Evolutionary conservation across 257 asterid species (phyloP).

Genomic region (Gentiana straminea): DNA sequence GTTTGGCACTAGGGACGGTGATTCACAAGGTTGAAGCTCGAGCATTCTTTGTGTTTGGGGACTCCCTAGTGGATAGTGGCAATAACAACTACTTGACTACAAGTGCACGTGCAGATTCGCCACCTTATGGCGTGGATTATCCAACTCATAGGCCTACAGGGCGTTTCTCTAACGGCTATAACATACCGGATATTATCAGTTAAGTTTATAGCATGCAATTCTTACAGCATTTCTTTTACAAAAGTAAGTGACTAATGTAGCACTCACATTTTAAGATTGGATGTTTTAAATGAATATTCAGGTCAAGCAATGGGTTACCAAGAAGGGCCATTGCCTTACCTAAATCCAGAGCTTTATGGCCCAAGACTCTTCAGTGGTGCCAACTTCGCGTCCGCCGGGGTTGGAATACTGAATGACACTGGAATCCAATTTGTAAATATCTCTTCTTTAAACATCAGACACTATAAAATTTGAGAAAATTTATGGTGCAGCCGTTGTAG

Average conservation of each 20-base stretch:
- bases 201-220: slow-evolving; percentile 2
- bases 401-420: slow-evolving; percentile 75
- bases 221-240: too few species aligned
- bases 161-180: slow-evolving; percentile 42
- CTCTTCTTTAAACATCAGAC: neutral
- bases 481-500: too few species aligned
- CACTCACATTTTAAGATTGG: neutral
- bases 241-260: too few species aligned
- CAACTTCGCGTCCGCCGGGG: slow-evolving; percentile 82
- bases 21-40: slow-evolving; percentile 13
- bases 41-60: slow-evolving; percentile 38
- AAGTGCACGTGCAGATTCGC: slow-evolving; percentile 35
- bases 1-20: slow-evolving; percentile 1
- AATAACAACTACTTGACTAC: slow-evolving; percentile 36
- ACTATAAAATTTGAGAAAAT: too few species aligned
- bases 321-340: slow-evolving; percentile 66
- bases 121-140: slow-evolving; percentile 36
- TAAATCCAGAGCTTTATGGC: slow-evolving; percentile 51
- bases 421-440: slow-evolving; percentile 66
- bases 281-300: slow-evolving; percentile 3
- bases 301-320: slow-evolving; percentile 54
- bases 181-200: slow-evolving; percentile 41
- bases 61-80: slow-evolving; percentile 38
- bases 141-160: slow-evolving; percentile 29
- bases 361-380: slow-evolving; percentile 57